phyloP scores from a whole-genome alignment of 257 asterid species.

The Primulina huaijiensis region DNA sequence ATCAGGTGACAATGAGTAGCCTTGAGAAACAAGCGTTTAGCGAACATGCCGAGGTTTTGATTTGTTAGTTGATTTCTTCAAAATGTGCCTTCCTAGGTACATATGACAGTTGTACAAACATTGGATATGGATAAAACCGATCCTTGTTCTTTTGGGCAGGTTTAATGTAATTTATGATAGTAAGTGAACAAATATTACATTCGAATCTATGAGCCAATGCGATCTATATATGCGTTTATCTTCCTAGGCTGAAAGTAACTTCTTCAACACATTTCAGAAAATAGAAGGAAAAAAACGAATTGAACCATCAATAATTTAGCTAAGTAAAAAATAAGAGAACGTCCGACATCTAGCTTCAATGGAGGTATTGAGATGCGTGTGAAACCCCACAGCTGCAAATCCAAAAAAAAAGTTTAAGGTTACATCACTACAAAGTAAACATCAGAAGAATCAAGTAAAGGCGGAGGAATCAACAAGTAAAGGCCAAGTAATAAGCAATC shows the following conservation, averaged over 20 bases:
- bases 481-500: background rate
- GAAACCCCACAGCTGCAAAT: constrained; percentile 93
- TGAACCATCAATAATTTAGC: constrained; percentile 5
- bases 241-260: background rate
- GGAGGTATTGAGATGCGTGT: constrained; percentile 62
- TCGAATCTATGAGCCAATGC: background rate
- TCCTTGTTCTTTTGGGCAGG: background rate
- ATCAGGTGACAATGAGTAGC: constrained; percentile 55
- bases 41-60: constrained; percentile 47
- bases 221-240: background rate
- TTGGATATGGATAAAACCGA: background rate
- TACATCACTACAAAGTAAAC: background rate
- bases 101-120: too few relatives aligned
- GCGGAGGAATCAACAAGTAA: background rate
- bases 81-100: too few relatives aligned
- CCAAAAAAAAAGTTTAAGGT: constrained; percentile 5
- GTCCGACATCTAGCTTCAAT: constrained; percentile 28
- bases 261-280: constrained; percentile 17
- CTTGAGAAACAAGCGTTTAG: constrained; percentile 71
- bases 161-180: background rate
- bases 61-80: constrained; percentile 18
- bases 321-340: constrained; percentile 1
- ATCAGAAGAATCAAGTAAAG: background rate
- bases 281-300: constrained; percentile 31
- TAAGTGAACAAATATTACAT: background rate